Evolutionary conservation across 208 protist genomes (phyloP).

Genomic region (Acanthamoeba polyphaga): DNA sequence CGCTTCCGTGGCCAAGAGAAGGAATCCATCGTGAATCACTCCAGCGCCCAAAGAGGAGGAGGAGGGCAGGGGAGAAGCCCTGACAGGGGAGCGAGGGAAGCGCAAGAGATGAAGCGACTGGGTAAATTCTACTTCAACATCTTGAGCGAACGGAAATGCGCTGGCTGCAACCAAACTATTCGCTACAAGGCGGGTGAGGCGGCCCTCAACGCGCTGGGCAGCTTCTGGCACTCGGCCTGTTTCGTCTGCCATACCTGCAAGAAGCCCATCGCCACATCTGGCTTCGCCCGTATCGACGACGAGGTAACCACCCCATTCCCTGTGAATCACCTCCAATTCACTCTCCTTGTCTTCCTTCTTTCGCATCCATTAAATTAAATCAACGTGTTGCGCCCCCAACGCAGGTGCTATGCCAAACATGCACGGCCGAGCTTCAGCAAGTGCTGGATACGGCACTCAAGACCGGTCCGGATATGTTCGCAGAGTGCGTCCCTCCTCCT

Average conservation of each 20-base stretch:
- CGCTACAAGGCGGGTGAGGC: slow-evolving; percentile 38
- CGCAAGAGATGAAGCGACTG: slow-evolving; percentile 13
- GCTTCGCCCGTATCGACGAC: background rate
- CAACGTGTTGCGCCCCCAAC: background rate
- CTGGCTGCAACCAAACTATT: background rate
- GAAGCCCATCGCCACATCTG: slow-evolving; percentile 5
- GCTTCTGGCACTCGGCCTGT: slow-evolving; percentile 20
- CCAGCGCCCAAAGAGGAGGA: background rate
- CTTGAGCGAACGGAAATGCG: slow-evolving; percentile 31
- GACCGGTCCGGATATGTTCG: background rate
- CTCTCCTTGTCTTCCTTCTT: background rate
- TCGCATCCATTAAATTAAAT: too few species aligned
- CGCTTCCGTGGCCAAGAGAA: background rate
- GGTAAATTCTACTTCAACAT: slow-evolving; percentile 47
- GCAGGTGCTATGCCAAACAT: background rate
- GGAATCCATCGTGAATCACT: background rate
- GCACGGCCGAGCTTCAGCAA: background rate
- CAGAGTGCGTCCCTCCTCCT: background rate
- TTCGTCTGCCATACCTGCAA: slow-evolving; percentile 37
- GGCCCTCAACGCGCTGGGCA: slow-evolving; percentile 43
- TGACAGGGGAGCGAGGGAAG: background rate
- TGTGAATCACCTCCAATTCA: too few species aligned
- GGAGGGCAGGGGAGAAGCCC: background rate
- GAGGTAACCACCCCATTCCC: background rate
- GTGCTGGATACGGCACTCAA: background rate